Evolutionary conservation across 2,329 filamentous ascomycete species (phyloP), one percentile per base, ranked within the genome.

Genomic region (Sclerotinia glacialis): DNA sequence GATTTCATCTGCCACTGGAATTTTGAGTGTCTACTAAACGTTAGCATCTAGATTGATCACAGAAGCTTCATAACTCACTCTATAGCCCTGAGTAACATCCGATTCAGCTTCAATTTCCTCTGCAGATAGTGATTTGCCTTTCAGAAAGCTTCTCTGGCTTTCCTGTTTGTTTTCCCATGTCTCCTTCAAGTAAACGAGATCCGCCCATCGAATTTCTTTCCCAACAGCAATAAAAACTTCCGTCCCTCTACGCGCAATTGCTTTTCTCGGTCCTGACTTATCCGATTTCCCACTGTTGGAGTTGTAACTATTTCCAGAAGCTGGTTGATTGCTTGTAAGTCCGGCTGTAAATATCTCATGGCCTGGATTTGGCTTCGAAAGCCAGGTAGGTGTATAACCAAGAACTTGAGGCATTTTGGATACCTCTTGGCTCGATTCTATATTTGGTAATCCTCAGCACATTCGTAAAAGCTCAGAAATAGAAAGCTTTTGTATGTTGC

Each of bases 201-300:
- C 92, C 12, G 91, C 89, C 93, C 95, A 99, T 77, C 93, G 85
- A 69, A 99, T 90, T 78, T 98, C 92, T 73, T 90, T 93, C 59
- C 93, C 93, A 50, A 90, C 88, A 26, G 93, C 93, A 16, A 92
- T 88, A 76, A 98, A 98, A 12, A 98, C 81, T 74, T 99, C 93
- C 0, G 91, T 92, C 21, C 91, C 93, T 67, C 94, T 84, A 60
- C 86, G 87, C 12, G 93, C 93, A 73, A 98, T 89, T 0, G 88
- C 93, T 70, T 86, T 79, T 67, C 83, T 81, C 12, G 86, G 85
- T 23, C 86, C 85, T 26, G 77, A 73, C 54, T 72, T 76, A 1
- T 76, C 64, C 71, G 80, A 80, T 76, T 79, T 82, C 74, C 79
- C 83, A 55, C 78, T 67, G 58, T 66, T 70, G 7, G 65, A 53